Conservation (phyloP, 177 flowering plant species). For the Telopea speciosissima region DNA sequence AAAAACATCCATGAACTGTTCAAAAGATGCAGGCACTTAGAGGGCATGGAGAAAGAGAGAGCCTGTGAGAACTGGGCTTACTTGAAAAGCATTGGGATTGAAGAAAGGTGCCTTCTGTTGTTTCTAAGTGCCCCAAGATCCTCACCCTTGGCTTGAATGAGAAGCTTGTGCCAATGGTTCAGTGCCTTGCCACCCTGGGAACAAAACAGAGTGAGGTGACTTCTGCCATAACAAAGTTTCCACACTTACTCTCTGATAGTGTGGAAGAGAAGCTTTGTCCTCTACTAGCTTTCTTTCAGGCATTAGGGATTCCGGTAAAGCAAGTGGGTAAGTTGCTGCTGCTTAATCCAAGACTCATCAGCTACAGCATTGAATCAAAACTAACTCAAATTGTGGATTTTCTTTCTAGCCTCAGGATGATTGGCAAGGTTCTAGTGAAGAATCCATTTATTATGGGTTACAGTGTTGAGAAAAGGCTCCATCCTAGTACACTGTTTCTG, state of each 20-base stretch:
- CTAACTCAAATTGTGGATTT: slow-evolving; percentile 62
- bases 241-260: too few species aligned
- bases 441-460: slow-evolving; percentile 88
- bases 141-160: slow-evolving; percentile 63
- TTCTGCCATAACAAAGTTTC: too few species aligned
- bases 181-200: slow-evolving; percentile 68
- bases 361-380: slow-evolving; percentile 87
- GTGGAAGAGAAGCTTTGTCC: slow-evolving; percentile 96
- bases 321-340: slow-evolving; percentile 74
- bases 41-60: slow-evolving; percentile 32
- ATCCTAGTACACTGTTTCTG: slow-evolving; percentile 72
- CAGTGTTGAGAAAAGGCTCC: slow-evolving; percentile 71
- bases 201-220: slow-evolving; percentile 69
- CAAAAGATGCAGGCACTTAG: slow-evolving; percentile 72
- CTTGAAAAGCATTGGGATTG: slow-evolving; percentile 71
- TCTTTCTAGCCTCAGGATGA: slow-evolving; percentile 57
- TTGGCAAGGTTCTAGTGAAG: slow-evolving; percentile 68
- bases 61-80: slow-evolving; percentile 86
- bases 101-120: slow-evolving; percentile 64
- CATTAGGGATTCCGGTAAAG: slow-evolving; percentile 68
- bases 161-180: slow-evolving; percentile 81
- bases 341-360: slow-evolving; percentile 85
- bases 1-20: slow-evolving; percentile 57
- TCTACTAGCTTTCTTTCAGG: slow-evolving; percentile 79
- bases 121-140: slow-evolving; percentile 82